Evolutionary conservation across 1,284 basidiomycete species (phyloP).

Genomic region (Sporisorium sorghi): DNA sequence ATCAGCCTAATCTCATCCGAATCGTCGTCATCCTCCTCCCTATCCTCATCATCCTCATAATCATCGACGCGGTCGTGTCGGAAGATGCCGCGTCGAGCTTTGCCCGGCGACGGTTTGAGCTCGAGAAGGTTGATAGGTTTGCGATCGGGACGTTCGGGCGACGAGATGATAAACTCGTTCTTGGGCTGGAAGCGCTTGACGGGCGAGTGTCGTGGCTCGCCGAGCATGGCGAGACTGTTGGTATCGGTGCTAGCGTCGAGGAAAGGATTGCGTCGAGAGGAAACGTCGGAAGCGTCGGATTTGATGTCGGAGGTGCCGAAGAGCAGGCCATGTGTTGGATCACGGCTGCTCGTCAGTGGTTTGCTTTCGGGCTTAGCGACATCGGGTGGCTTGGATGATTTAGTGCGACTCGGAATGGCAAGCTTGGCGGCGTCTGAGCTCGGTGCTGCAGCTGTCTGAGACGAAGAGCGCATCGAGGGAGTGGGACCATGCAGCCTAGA

Average conservation of each 20-base stretch:
- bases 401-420: not conserved
- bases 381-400: not conserved
- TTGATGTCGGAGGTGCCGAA: constrained; percentile 20
- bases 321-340: constrained; percentile 25
- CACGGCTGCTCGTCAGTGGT: constrained; percentile 9
- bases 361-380: not conserved
- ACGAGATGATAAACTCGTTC: constrained; percentile 39
- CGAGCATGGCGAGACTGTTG: constrained; percentile 37
- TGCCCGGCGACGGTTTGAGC: constrained; percentile 52
- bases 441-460: constrained; percentile 6
- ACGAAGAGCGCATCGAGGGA: constrained; percentile 14
- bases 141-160: constrained; percentile 42
- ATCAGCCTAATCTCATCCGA: constrained; percentile 41
- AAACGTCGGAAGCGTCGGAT: not conserved
- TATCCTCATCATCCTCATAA: constrained; percentile 25
- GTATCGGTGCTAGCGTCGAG: constrained; percentile 6
- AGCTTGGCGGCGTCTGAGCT: not conserved
- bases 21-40: constrained; percentile 16
- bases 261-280: constrained; percentile 36
- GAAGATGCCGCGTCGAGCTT: constrained; percentile 53
- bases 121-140: constrained; percentile 52
- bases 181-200: constrained; percentile 46
- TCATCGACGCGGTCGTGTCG: constrained; percentile 34
- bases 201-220: constrained; percentile 45
- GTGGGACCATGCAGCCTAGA: constrained; percentile 24